These are phyloP conservation scores for Cyamopsis tetragonoloba DNA, from an alignment of 306 rosid genomes.

Conservation along the genomic window DNA sequence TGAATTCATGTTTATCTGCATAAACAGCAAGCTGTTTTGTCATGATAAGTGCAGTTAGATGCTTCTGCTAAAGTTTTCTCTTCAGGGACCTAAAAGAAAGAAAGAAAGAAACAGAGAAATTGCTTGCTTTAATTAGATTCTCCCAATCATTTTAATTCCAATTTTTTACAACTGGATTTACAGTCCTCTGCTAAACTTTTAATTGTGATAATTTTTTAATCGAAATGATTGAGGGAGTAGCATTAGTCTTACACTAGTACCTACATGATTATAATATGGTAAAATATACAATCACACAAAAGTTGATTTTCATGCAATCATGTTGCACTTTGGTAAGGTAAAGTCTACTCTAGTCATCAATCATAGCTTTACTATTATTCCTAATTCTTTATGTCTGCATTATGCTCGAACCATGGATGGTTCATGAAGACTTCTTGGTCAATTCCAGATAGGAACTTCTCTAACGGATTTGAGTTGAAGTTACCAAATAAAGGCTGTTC, in stretches of 20 bases:
- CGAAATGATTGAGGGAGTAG: background rate
- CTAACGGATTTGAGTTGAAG: conserved; percentile 36
- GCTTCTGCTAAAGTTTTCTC: too few relatives aligned
- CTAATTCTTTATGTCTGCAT: conserved; percentile 25
- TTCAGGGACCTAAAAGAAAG: too few relatives aligned
- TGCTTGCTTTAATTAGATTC: background rate
- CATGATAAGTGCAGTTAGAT: too few relatives aligned
- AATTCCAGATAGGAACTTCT: conserved; percentile 50
- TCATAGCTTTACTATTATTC: too few relatives aligned
- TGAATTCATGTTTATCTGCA: too few relatives aligned
- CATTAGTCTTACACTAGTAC: background rate
- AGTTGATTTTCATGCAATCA: conserved; percentile 32
- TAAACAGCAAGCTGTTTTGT: too few relatives aligned
- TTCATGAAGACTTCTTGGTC: conserved; percentile 46
- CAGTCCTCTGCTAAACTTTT: background rate
- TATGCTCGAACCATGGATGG: conserved; percentile 49
- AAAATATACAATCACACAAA: conserved; percentile 11
- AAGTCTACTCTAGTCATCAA: conserved; percentile 14
- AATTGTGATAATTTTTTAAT: background rate
- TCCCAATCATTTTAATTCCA: background rate
- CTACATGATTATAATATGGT: background rate
- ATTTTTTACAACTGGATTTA: background rate
- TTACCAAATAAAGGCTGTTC: conserved; percentile 42
- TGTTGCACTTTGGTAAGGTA: conserved; percentile 29
- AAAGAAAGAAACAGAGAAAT: too few relatives aligned